phyloP scores from a whole-genome alignment of 2,329 filamentous ascomycete genomes.

The Alternaria viburni region DNA sequence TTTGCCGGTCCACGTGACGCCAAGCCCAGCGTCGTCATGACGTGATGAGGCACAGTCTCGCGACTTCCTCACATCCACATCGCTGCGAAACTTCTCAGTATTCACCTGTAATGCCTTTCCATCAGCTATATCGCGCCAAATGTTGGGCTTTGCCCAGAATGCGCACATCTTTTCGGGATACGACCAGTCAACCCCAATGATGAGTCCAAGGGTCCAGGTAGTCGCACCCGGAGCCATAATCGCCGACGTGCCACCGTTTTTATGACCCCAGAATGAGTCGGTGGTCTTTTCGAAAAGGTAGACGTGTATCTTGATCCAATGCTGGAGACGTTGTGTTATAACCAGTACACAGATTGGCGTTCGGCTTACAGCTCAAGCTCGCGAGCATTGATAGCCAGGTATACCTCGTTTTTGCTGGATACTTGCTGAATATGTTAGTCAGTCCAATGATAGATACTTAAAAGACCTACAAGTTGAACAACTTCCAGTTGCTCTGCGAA shows the following conservation, averaged over 20 bases:
- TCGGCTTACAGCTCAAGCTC: neutral
- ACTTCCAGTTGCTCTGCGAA: neutral
- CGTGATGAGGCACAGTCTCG: neutral
- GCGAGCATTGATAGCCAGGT: neutral
- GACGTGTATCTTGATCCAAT: neutral
- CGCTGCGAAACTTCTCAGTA: neutral
- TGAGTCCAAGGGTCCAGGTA: neutral
- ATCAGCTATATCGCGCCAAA: accelerated
- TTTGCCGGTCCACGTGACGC: neutral
- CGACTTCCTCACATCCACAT: neutral
- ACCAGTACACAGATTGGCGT: neutral
- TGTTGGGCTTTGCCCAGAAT: accelerated
- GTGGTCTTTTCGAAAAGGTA: neutral
- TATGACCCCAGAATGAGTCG: neutral
- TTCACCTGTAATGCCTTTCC: accelerated
- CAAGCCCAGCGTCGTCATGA: neutral
- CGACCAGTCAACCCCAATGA: too few species aligned
- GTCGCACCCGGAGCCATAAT: neutral
- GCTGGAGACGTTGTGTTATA: neutral
- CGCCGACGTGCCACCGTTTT: too few species aligned
- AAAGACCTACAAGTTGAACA: neutral
- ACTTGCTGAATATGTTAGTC: neutral
- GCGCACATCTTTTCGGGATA: neutral
- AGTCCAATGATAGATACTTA: accelerated
- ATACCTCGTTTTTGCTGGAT: neutral